phyloP scores from a whole-genome alignment of 75 land plant genomes.

The Picea glauca region DNA sequence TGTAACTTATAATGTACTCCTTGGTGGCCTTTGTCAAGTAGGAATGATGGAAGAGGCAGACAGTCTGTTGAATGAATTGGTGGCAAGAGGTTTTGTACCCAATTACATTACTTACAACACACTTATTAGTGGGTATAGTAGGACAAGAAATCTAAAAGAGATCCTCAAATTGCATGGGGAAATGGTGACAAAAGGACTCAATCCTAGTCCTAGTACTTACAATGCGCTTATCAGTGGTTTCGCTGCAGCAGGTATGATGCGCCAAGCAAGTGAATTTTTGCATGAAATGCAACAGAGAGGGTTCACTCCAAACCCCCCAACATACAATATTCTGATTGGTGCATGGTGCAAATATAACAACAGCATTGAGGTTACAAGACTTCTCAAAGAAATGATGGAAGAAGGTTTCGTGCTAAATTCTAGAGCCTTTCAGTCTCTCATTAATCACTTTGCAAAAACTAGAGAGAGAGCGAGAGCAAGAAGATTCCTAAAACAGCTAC shows the following conservation, averaged over 20 bases:
- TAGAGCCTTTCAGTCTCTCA: conserved; percentile 27
- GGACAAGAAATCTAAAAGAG: conserved; percentile 55
- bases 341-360: conserved; percentile 65
- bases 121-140: conserved; percentile 57
- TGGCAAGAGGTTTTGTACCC: conserved; percentile 45
- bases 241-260: conserved; percentile 52
- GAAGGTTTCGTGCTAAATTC: conserved; percentile 37
- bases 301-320: conserved; percentile 48
- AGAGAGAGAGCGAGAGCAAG: conserved; percentile 34
- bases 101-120: conserved; percentile 59
- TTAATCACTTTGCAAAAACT: conserved; percentile 34
- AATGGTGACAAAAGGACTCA: conserved; percentile 61
- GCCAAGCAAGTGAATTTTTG: conserved; percentile 57
- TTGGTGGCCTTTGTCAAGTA: conserved; percentile 38
- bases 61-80: conserved; percentile 53
- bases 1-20: conserved; percentile 53
- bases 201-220: conserved; percentile 64
- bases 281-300: conserved; percentile 64
- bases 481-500: conserved; percentile 24
- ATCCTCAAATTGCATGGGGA: conserved; percentile 60
- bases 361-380: conserved; percentile 33
- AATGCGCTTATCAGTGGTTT: conserved; percentile 76
- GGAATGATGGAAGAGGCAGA: conserved; percentile 53
- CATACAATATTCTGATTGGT: conserved; percentile 74
- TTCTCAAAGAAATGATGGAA: conserved; percentile 40